Conservation (phyloP, 305 asterid species). For the Fraxinus dipetala region DNA sequence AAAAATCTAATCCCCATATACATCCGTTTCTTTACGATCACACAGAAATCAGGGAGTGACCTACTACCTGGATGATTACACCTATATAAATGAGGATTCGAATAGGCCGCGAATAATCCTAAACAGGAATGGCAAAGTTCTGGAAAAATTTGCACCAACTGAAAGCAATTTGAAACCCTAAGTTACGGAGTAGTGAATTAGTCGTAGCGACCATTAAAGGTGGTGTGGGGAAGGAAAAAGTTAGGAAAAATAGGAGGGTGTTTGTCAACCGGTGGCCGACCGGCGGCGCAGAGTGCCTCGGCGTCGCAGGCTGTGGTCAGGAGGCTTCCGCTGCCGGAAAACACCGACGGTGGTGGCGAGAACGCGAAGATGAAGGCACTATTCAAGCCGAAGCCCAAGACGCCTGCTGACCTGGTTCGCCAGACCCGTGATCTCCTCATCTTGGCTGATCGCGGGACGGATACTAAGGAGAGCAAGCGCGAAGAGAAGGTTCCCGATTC, state of each 20-base stretch:
- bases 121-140: slow-evolving; percentile 12
- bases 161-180: slow-evolving; percentile 3
- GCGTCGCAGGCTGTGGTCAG: slow-evolving; percentile 41
- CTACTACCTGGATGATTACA: background rate
- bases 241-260: slow-evolving; percentile 66
- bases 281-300: slow-evolving; percentile 52
- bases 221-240: background rate
- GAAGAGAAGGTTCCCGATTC: slow-evolving; percentile 56
- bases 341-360: slow-evolving; percentile 33
- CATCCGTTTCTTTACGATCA: background rate
- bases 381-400: slow-evolving; percentile 77
- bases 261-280: slow-evolving; percentile 46
- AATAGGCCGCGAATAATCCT: slow-evolving; percentile 15
- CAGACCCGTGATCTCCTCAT: slow-evolving; percentile 86
- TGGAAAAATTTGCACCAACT: slow-evolving; percentile 3
- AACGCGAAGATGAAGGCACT: slow-evolving; percentile 59
- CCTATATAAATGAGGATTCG: slow-evolving; percentile 25
- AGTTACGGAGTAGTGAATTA: background rate
- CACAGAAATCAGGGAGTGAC: slow-evolving; percentile 17
- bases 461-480: slow-evolving; percentile 62
- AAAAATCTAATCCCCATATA: background rate
- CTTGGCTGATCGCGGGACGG: slow-evolving; percentile 46
- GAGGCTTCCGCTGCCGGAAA: slow-evolving; percentile 33
- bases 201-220: background rate
- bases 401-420: slow-evolving; percentile 78